These are phyloP conservation scores for Diplodia seriata DNA, from an alignment of 2,329 filamentous ascomycete species.

Conservation along the genomic window DNA sequence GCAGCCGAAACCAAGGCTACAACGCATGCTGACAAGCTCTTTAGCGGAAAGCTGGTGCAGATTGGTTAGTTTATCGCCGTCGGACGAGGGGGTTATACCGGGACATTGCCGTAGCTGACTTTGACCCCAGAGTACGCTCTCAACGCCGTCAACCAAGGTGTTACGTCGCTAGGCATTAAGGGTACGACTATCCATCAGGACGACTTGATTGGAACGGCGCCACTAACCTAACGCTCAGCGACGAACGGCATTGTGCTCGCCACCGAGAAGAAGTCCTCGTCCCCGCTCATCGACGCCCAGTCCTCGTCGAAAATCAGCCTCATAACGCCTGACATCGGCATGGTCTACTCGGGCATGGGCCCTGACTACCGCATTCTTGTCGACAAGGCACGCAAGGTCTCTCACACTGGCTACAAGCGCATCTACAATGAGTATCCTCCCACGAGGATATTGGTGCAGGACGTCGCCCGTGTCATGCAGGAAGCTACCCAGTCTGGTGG, in stretches of 20 bases:
- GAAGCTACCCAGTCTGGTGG: conserved; percentile 98
- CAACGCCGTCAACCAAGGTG: conserved; percentile 98
- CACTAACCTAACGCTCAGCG: conserved; percentile 60
- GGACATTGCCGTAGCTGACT: conserved; percentile 37
- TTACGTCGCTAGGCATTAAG: conserved; percentile 98
- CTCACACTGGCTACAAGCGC: conserved; percentile 98
- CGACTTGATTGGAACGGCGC: neutral
- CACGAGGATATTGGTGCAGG: conserved; percentile 97
- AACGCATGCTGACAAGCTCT: conserved; percentile 54
- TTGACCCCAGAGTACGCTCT: conserved; percentile 85
- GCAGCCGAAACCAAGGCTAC: conserved; percentile 36
- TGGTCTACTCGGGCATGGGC: conserved; percentile 99
- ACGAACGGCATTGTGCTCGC: conserved; percentile 99
- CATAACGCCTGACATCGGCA: conserved; percentile 98
- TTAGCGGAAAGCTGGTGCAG: conserved; percentile 97
- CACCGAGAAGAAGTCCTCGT: conserved; percentile 99
- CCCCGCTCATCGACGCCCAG: conserved; percentile 91
- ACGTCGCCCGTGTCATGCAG: conserved; percentile 97
- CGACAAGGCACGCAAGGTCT: conserved; percentile 97
- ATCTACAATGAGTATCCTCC: conserved; percentile 99
- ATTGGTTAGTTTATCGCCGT: conserved; percentile 69
- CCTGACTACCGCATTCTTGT: conserved; percentile 97
- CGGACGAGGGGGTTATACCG: neutral
- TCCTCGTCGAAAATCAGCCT: conserved; percentile 97
- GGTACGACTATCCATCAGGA: conserved; percentile 59